Evolutionary conservation across 2,329 filamentous ascomycete species (phyloP), one percentile per base, ranked within the genome.

Genomic region (Colletotrichum horii): DNA sequence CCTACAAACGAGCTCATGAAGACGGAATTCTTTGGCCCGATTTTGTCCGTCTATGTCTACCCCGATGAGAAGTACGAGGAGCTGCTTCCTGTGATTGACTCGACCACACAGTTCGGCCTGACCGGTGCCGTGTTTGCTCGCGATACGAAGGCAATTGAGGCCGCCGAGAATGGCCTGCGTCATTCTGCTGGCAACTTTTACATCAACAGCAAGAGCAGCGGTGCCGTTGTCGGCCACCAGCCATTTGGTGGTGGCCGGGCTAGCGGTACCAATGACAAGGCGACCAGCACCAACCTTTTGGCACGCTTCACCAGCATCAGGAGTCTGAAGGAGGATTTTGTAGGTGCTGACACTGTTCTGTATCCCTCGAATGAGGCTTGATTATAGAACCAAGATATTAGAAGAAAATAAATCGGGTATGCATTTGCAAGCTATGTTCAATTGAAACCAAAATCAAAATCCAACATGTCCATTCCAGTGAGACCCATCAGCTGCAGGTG

Each of bases 181-280:
- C 92, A 96, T 82, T 87, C 93, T 0, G 94, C 94, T 1, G 94
- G 94, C 58, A 96, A 96, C 87, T 96, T 96, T 83, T 96, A 96
- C 86, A 89, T 96, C 85, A 96, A 96, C 87, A 94, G 93, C 88
- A 96, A 96, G 90, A 93, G 91, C 83, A 94, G 93, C 3, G 93
- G 92, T 38, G 93, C 93, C 19, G 92, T 95, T 28, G 93, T 94
- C 8, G 93, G 92, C 14, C 93, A 94, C 85, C 93, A 94, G 86
- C 91, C 93, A 7, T 94, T 94, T 82, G 93, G 93, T 22, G 93
- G 93, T 68, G 89, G 91, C 14, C 87, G 93, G 77, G 92, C 92
- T 6, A 93, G 91, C 76, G 93, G 93, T 26, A 94, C 93, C 28
- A 94, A 94, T 82, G 93, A 94, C 84, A 94, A 94, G 88, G 92